Evolutionary conservation across 2,329 filamentous ascomycete species (phyloP).

Genomic region (Aspergillus ustus): DNA sequence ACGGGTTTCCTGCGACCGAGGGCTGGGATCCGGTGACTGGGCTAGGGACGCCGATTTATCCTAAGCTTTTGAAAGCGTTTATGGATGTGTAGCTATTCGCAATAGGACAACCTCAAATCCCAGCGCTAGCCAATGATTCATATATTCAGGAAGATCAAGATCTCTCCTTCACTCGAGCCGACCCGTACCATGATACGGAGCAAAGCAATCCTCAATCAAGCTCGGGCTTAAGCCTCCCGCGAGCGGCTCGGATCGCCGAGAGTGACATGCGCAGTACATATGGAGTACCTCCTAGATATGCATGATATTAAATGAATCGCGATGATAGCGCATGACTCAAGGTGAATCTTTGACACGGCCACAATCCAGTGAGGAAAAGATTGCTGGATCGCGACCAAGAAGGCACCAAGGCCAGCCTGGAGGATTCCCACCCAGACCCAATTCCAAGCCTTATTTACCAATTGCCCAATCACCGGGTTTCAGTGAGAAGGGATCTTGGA

Average conservation of each 20-base stretch:
- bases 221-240: background rate
- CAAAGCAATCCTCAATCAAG: background rate
- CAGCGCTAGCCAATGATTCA: too few species aligned
- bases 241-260: background rate
- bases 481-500: background rate
- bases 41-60: constrained; percentile 38
- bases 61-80: constrained; percentile 36
- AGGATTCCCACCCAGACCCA: background rate
- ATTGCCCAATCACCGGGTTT: background rate
- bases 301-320: background rate
- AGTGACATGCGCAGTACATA: background rate
- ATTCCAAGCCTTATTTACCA: background rate
- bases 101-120: background rate
- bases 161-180: background rate
- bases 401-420: too few species aligned
- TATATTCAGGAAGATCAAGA: too few species aligned
- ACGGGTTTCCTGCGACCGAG: constrained; percentile 33
- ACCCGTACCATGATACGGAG: background rate
- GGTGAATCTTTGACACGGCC: background rate
- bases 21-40: constrained; percentile 41
- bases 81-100: constrained; percentile 11
- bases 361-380: too few species aligned
- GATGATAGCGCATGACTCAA: background rate
- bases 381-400: too few species aligned
- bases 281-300: background rate